Base-by-base conservation (phyloP, 2,329 filamentous ascomycete species). In the Penicillium sp. region DNA sequence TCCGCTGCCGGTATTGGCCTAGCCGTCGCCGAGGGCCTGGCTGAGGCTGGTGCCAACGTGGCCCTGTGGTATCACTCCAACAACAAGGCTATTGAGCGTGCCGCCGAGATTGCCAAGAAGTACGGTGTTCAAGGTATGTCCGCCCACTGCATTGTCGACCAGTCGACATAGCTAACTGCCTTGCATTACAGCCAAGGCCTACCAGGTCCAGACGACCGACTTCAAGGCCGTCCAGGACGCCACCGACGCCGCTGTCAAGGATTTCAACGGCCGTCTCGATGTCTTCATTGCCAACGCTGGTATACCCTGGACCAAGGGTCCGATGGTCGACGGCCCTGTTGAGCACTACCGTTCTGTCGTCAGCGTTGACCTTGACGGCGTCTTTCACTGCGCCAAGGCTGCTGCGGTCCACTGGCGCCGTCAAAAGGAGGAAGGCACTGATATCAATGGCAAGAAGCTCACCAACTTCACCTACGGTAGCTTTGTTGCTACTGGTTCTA, bases 271-370 rank as follows among this genome's bases (percentile, higher is more conserved):
- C 51, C 81, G 86, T 4, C 79, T 92, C 7, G 88, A 91, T 61
- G 76, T 89, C 57, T 89, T 92, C 61, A 81, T 91, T 39, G 87
- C 88, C 59, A 92, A 93, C 65, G 84, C 84, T 12, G 87, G 87
- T 44, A 83, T 90, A 46, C 78, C 83, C 0, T 91, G 86, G 86
- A 83, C 79, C 2, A 77, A 88, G 51, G 84, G 85, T 0, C 66
- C 82, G 7, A 82, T 86, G 65, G 75, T 88, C 31, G 83, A 88
- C 53, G 85, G 83, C 23, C 72, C 80, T 4, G 64, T 84, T 15
- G 78, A 82, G 15, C 80, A 82, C 60, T 88, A 87, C 72, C 77
- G 78, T 43, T 79, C 82, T 53, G 84, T 92, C 33, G 77, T 89
- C 57, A 73, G 76, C 41, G 85, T 86, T 43, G 87, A 93, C 67